Conservation (phyloP, 768 basidiomycete genomes). For the Suillus subaureus region DNA sequence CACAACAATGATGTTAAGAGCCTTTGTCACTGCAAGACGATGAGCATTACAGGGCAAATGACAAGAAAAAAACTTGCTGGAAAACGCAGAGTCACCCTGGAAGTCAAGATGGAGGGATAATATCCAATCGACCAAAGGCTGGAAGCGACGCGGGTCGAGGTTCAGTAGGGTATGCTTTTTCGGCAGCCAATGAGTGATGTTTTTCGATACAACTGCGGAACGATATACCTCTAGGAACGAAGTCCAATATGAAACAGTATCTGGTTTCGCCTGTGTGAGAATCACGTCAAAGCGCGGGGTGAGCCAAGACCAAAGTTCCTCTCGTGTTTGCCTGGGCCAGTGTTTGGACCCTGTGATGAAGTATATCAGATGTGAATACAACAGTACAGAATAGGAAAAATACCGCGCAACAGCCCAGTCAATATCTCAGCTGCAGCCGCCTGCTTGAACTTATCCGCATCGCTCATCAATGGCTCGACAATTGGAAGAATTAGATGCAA, state of each 20-base stretch:
- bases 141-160: slow-evolving; percentile 79
- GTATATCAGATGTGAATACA: slow-evolving; percentile 13
- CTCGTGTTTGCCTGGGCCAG: slow-evolving; percentile 61
- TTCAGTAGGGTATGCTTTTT: slow-evolving; percentile 56
- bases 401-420: slow-evolving; percentile 75
- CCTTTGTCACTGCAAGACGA: slow-evolving; percentile 65
- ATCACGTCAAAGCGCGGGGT: slow-evolving; percentile 60
- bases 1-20: slow-evolving; percentile 65
- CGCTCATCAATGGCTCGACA: slow-evolving; percentile 63
- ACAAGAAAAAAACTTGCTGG: slow-evolving; percentile 51
- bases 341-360: slow-evolving; percentile 71
- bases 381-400: slow-evolving; percentile 13
- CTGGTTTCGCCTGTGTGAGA: slow-evolving; percentile 79
- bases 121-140: slow-evolving; percentile 77
- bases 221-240: slow-evolving; percentile 47
- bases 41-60: slow-evolving; percentile 11
- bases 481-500: slow-evolving; percentile 55
- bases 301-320: slow-evolving; percentile 76
- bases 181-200: slow-evolving; percentile 13
- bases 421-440: slow-evolving; percentile 78
- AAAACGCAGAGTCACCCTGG: slow-evolving; percentile 83
- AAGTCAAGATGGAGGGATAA: slow-evolving; percentile 78
- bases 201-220: not conserved
- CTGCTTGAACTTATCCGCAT: slow-evolving; percentile 82
- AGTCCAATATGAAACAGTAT: slow-evolving; percentile 80